Conservation (phyloP, 805 yeast genomes). For the Candida mattraensis region DNA sequence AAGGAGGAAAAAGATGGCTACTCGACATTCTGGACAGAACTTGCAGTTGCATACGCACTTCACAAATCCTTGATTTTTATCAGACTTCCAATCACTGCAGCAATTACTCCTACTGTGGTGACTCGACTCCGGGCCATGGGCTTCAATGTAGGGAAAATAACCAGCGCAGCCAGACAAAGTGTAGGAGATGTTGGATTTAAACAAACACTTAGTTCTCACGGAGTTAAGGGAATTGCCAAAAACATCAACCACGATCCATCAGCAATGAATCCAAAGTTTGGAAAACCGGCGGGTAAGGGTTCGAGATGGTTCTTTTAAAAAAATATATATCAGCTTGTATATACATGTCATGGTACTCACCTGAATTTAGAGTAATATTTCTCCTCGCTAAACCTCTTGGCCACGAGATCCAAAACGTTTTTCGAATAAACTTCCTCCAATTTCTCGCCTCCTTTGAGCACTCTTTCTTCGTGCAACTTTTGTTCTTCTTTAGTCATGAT, state of each 20-base stretch:
- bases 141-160: conserved; percentile 64
- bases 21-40: conserved; percentile 69
- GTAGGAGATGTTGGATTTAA: conserved; percentile 28
- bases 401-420: conserved; percentile 56
- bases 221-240: conserved; percentile 25
- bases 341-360: conserved; percentile 14
- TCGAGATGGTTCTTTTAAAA: conserved; percentile 61
- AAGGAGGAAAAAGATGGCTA: conserved; percentile 18
- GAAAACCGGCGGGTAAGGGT: conserved; percentile 49
- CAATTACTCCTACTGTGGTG: conserved; percentile 82
- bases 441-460: conserved; percentile 65
- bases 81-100: conserved; percentile 88
- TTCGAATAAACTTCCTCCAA: conserved; percentile 62
- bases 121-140: conserved; percentile 69
- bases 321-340: conserved; percentile 12
- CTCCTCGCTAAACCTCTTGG: conserved; percentile 73
- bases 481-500: conserved; percentile 89
- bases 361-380: conserved; percentile 62
- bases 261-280: conserved; percentile 48
- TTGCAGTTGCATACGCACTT: conserved; percentile 86
- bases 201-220: conserved; percentile 25
- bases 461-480: conserved; percentile 70
- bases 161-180: conserved; percentile 34
- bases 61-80: conserved; percentile 85
- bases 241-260: conserved; percentile 34